phyloP scores from a whole-genome alignment of 768 basidiomycete genomes.

The Astraeus odoratus region DNA sequence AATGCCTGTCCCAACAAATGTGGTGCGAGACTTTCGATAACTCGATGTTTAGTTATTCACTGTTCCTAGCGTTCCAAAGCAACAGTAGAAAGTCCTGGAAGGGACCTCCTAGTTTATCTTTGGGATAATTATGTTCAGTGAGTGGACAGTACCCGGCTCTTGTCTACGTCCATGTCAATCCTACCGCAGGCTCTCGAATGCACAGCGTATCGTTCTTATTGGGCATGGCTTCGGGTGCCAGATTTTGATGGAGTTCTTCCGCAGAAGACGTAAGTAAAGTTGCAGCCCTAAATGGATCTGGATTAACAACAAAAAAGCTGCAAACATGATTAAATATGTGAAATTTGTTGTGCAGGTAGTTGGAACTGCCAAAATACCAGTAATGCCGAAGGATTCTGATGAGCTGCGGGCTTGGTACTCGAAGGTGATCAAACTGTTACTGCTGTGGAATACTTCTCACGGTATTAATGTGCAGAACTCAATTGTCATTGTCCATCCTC shows the following conservation, averaged over 20 bases:
- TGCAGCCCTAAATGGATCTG: neutral
- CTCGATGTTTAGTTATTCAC: neutral
- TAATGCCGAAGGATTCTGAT: constrained; percentile 47
- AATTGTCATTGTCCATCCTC: constrained; percentile 58
- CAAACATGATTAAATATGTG: constrained; percentile 54
- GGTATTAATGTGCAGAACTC: constrained; percentile 50
- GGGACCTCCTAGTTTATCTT: constrained; percentile 68
- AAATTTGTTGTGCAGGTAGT: constrained; percentile 75
- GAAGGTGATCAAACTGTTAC: constrained; percentile 36
- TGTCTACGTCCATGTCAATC: neutral
- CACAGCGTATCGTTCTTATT: constrained; percentile 69
- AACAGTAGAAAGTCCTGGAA: constrained; percentile 37
- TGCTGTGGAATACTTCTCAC: neutral
- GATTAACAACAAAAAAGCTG: constrained; percentile 24
- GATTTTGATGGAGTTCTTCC: constrained; percentile 67
- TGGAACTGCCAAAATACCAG: constrained; percentile 52
- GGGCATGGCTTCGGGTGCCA: constrained; percentile 85
- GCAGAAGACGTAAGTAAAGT: constrained; percentile 52
- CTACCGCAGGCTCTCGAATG: constrained; percentile 56
- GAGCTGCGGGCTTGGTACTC: constrained; percentile 68
- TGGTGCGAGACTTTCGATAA: constrained; percentile 23
- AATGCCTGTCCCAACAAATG: constrained; percentile 17
- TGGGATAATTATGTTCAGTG: constrained; percentile 98
- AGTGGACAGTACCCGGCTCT: constrained; percentile 20
- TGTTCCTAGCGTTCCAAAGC: constrained; percentile 33